phyloP scores from a whole-genome alignment of 768 basidiomycete genomes.

The Pholiota molesta region DNA sequence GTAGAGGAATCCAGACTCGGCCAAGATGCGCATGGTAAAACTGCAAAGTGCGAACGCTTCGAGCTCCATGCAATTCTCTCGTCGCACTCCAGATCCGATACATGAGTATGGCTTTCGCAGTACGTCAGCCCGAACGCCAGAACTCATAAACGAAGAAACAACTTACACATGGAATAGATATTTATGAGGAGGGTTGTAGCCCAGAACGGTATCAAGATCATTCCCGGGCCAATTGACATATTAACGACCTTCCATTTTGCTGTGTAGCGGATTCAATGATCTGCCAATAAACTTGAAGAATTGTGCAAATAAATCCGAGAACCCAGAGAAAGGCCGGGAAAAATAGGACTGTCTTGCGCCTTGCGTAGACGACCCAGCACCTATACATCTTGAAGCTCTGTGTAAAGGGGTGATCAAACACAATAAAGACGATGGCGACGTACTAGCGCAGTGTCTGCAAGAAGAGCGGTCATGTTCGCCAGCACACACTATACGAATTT shows the following conservation, averaged over 20 bases:
- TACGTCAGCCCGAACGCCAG: neutral
- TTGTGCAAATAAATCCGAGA: neutral
- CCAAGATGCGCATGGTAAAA: neutral
- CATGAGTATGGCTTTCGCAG: neutral
- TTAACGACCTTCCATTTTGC: constrained; percentile 6
- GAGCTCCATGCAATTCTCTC: neutral
- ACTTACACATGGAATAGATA: constrained; percentile 5
- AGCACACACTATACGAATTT: neutral
- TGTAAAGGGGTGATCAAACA: neutral
- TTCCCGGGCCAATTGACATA: constrained; percentile 11
- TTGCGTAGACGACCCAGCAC: constrained; percentile 6
- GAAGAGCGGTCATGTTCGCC: neutral
- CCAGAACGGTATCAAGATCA: constrained; percentile 12
- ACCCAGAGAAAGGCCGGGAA: constrained; percentile 5
- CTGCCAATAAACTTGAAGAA: constrained; percentile 11
- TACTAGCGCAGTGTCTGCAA: constrained; percentile 7
- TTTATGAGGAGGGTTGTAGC: constrained; percentile 8
- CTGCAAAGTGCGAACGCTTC: neutral
- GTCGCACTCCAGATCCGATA: neutral
- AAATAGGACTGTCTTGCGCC: neutral
- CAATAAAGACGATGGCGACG: neutral
- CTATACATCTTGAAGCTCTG: constrained; percentile 6
- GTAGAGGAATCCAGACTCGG: constrained; percentile 9
- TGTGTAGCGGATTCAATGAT: neutral
- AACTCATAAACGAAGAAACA: neutral